phyloP scores from a whole-genome alignment of 805 yeast genomes.

The Saccharomyces mikatae region DNA sequence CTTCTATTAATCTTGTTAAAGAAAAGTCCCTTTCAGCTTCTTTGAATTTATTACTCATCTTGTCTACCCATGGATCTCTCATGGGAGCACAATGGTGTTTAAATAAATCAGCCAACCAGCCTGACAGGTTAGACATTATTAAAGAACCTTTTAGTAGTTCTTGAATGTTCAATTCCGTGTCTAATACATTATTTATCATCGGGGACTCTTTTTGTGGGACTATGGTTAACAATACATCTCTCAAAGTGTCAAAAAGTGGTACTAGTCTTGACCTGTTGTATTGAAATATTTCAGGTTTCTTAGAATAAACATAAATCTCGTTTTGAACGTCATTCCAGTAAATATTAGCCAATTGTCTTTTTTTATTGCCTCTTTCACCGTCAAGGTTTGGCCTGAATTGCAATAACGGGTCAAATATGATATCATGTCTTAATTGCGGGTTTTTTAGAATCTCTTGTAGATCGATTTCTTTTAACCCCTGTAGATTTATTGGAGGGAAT shows the following conservation, averaged over 20 bases:
- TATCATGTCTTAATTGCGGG: conserved; percentile 89
- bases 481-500: conserved; percentile 76
- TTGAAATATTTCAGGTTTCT: conserved; percentile 22
- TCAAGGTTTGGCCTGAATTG: conserved; percentile 88
- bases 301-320: conserved; percentile 48
- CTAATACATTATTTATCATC: conserved; percentile 63
- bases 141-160: conserved; percentile 65
- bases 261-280: conserved; percentile 45
- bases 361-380: conserved; percentile 81
- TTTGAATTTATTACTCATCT: conserved; percentile 57
- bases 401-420: conserved; percentile 81
- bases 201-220: conserved; percentile 70
- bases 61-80: conserved; percentile 85
- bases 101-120: conserved; percentile 69
- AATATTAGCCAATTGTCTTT: conserved; percentile 64
- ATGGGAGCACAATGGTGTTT: conserved; percentile 92
- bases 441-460: conserved; percentile 80
- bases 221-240: conserved; percentile 65
- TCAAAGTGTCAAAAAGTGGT: conserved; percentile 64
- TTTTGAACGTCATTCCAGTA: conserved; percentile 74
- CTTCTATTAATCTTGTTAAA: conserved; percentile 55
- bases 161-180: conserved; percentile 66
- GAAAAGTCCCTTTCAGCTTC: conserved; percentile 37
- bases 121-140: conserved; percentile 60
- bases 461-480: conserved; percentile 77